phyloP scores from a whole-genome alignment of 305 asterid species.

The Fraxinus baroniana region DNA sequence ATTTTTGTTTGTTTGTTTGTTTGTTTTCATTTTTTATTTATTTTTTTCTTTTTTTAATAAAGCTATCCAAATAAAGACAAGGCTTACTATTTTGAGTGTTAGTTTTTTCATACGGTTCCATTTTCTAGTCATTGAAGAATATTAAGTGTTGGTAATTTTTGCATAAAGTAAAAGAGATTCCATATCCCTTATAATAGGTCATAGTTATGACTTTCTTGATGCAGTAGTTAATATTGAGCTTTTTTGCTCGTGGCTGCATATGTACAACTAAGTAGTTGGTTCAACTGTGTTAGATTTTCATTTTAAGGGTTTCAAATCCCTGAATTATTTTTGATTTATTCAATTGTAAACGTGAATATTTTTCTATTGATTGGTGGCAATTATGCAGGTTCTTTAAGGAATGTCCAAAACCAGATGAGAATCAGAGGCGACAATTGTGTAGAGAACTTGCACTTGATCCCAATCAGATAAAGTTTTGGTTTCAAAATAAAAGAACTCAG shows the following conservation, averaged over 20 bases:
- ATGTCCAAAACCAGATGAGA: constrained; percentile 64
- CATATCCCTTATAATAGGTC: neutral
- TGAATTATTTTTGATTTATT: neutral
- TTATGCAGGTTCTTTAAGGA: constrained; percentile 58
- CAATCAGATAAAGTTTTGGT: constrained; percentile 72
- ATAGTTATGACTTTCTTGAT: neutral
- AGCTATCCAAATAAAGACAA: neutral
- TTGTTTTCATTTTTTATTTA: no score
- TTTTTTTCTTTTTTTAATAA: no score
- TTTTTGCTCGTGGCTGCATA: neutral
- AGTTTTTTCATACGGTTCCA: neutral
- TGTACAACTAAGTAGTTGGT: neutral
- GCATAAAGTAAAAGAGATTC: neutral
- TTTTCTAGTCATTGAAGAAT: neutral
- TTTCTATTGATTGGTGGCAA: neutral
- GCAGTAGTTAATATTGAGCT: neutral
- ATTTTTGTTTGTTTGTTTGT: no score
- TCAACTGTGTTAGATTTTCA: neutral
- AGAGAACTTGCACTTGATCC: constrained; percentile 58
- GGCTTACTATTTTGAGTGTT: neutral
- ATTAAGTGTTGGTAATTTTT: neutral
- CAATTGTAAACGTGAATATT: neutral
- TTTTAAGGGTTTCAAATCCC: neutral
- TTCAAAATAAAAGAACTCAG: constrained; percentile 79
- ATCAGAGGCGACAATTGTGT: constrained; percentile 58